Evolutionary conservation across 2,329 filamentous ascomycete species (phyloP).

Genomic region (Aschersonia sp.): DNA sequence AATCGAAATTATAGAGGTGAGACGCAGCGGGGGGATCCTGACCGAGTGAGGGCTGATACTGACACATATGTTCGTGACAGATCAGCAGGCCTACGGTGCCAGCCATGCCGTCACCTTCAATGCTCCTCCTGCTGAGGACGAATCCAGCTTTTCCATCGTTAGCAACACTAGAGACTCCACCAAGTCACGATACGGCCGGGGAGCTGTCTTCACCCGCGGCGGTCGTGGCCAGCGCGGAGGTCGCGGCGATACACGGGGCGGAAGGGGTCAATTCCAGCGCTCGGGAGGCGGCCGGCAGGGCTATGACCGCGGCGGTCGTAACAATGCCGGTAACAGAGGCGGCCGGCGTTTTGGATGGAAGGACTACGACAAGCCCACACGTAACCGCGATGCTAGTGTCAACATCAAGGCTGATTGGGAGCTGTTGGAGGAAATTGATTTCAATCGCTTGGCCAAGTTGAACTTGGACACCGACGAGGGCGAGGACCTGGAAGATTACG

Average conservation of each 20-base stretch:
- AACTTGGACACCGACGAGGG: slow-evolving; percentile 91
- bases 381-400: slow-evolving; percentile 90
- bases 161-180: slow-evolving; percentile 81
- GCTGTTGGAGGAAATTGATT: slow-evolving; percentile 96
- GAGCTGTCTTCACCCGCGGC: slow-evolving; percentile 78
- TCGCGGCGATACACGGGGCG: slow-evolving; percentile 46
- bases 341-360: slow-evolving; percentile 94
- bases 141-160: slow-evolving; percentile 94
- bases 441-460: slow-evolving; percentile 84
- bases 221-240: slow-evolving; percentile 59
- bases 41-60: neutral
- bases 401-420: slow-evolving; percentile 94
- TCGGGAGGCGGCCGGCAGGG: slow-evolving; percentile 54
- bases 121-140: slow-evolving; percentile 83
- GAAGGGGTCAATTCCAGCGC: slow-evolving; percentile 53
- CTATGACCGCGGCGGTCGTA: slow-evolving; percentile 62
- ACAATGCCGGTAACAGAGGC: slow-evolving; percentile 51
- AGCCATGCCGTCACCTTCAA: slow-evolving; percentile 78
- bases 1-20: slow-evolving; percentile 84
- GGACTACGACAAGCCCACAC: slow-evolving; percentile 94
- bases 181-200: slow-evolving; percentile 78
- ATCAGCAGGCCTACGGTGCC: slow-evolving; percentile 93
- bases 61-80: slow-evolving; percentile 27
- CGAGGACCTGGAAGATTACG: slow-evolving; percentile 89
- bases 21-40: neutral